Conservation (phyloP, 805 yeast genomes). For the Suhomyces kilbournensis region DNA sequence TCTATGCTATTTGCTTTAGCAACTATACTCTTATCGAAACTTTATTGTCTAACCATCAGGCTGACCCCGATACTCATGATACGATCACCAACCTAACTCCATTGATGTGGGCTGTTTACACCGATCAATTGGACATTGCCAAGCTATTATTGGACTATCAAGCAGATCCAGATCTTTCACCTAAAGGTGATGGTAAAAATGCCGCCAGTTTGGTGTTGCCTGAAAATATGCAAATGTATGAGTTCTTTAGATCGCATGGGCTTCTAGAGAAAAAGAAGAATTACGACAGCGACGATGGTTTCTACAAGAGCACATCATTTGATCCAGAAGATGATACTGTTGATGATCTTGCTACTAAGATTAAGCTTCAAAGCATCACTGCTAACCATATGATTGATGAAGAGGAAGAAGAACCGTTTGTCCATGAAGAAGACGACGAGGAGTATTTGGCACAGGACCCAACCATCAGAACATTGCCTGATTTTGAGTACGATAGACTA, state of each 20-base stretch:
- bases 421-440: slow-evolving; percentile 25
- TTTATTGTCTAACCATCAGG: slow-evolving; percentile 40
- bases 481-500: slow-evolving; percentile 56
- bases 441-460: slow-evolving; percentile 25
- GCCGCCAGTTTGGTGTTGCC: slow-evolving; percentile 60
- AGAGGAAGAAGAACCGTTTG: slow-evolving; percentile 17
- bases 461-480: slow-evolving; percentile 24
- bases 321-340: slow-evolving; percentile 11
- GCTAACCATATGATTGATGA: slow-evolving; percentile 7
- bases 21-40: slow-evolving; percentile 46
- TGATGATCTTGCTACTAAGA: slow-evolving; percentile 33
- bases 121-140: slow-evolving; percentile 54
- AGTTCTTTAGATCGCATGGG: slow-evolving; percentile 55
- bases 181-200: slow-evolving; percentile 34
- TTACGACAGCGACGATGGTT: slow-evolving; percentile 9
- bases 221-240: slow-evolving; percentile 50
- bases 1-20: slow-evolving; percentile 56
- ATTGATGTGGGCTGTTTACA: slow-evolving; percentile 81
- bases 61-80: slow-evolving; percentile 52
- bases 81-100: slow-evolving; percentile 55
- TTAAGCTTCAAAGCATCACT: slow-evolving; percentile 32
- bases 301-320: slow-evolving; percentile 4
- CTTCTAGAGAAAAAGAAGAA: slow-evolving; percentile 14
- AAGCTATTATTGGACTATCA: slow-evolving; percentile 57
- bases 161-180: slow-evolving; percentile 55